Percentiles rank a stretch among this genome's conserved stretches.
These are phyloP conservation scores for Marchantia paleacea DNA, from an alignment of 225 moss, liverwort and hornwort genomes.

Conservation along the genomic window DNA sequence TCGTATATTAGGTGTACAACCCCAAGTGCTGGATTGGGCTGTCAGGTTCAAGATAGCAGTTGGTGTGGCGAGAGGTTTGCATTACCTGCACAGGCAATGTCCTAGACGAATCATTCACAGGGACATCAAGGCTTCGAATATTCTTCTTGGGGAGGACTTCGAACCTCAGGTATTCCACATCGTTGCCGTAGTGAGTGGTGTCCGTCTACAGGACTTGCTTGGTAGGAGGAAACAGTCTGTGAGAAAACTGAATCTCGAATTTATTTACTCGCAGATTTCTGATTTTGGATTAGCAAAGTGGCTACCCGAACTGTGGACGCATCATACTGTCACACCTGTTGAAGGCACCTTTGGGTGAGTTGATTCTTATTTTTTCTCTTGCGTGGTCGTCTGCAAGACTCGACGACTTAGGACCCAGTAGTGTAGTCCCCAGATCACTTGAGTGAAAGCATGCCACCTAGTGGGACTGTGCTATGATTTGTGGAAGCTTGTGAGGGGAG, in stretches of 20 bases:
- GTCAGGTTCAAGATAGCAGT: slow-evolving; percentile 78
- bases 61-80: slow-evolving; percentile 83
- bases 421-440: too few species aligned
- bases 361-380: not conserved
- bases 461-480: not conserved
- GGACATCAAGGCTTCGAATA: slow-evolving; percentile 94
- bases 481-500: not conserved
- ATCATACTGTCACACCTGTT: slow-evolving; percentile 84
- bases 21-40: slow-evolving; percentile 60
- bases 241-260: not conserved
- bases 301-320: slow-evolving; percentile 94
- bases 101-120: slow-evolving; percentile 92
- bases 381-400: not conserved
- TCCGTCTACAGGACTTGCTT: too few species aligned
- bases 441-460: not conserved
- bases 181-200: not conserved
- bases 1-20: slow-evolving; percentile 35
- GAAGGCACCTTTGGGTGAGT: slow-evolving; percentile 95
- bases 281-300: slow-evolving; percentile 97
- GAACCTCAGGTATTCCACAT: slow-evolving; percentile 69
- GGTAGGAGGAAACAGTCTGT: not conserved
- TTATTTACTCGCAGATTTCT: slow-evolving; percentile 54
- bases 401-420: not conserved
- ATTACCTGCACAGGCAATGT: slow-evolving; percentile 80
- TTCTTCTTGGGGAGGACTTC: slow-evolving; percentile 70